Evolutionary conservation across 306 rosid species (phyloP), one percentile per base, ranked within the genome.

Genomic region (Prosopis cineraria): DNA sequence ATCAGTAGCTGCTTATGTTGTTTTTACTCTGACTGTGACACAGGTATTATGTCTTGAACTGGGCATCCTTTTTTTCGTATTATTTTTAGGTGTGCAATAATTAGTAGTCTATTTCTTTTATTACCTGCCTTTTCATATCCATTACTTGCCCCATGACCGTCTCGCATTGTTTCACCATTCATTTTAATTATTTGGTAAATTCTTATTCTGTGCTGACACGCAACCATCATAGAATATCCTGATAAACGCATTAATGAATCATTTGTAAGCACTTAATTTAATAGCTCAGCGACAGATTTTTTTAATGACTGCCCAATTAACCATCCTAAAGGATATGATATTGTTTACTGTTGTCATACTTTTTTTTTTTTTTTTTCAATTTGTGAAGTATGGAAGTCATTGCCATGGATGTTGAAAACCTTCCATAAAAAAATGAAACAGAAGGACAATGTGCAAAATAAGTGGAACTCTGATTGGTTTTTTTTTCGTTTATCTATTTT

Each of bases 1-100:
- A 27, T 95, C 99, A 48, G 99, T 95, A 80, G 91, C 94, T 86
- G 98, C 99, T 56, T 95, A 95, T 74, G 79, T 95, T 73, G 25
- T 63, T 63, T 95, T 95, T 74, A 95, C 99, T 56, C 87, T 95
- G 83, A 66, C 90, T 47, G 86, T 87, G 79, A 95, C 99, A 52
- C 99, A 95, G 99, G 99, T 95, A 87, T 47, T 31, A 67, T 76
- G 66, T 65, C 71, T 80, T 50, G 79, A 20, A 62, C 72, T 48
- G 19, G 34, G 36, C 67, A 69, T n/a, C n/a, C n/a, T n/a, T n/a
- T n/a, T n/a, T 77, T 78, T 22, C 40, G 56, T 11, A 53, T 41
- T 73, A 14, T 73, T 27, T 48, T 62, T 60, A 60, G 64, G 53
- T 43, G 39, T 63, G 63, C 59, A 66, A 36, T 73, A 62, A 43